Evolutionary conservation across 148 eudicot species (phyloP).

Genomic region (Salicornia ramosissima): DNA sequence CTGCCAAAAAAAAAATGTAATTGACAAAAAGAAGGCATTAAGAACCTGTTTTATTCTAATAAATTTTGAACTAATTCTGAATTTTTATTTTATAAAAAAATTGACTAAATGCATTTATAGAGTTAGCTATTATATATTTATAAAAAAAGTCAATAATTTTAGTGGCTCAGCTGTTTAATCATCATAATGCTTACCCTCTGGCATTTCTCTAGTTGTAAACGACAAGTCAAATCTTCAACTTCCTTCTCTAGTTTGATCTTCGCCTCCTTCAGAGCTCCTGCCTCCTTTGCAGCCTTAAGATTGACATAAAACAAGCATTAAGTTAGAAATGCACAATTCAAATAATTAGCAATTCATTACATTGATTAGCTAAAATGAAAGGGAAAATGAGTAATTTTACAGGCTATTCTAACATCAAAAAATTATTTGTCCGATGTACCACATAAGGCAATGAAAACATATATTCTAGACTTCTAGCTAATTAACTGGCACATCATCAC

Average conservation of each 20-base stretch:
- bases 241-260: conserved; percentile 71
- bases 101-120: too few relatives aligned
- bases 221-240: conserved; percentile 67
- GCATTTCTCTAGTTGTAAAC: conserved; percentile 68
- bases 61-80: too few relatives aligned
- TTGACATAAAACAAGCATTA: neutral
- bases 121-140: too few relatives aligned
- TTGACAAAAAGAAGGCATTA: too few relatives aligned
- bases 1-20: too few relatives aligned
- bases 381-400: neutral
- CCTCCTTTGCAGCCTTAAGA: conserved; percentile 77
- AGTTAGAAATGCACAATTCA: neutral
- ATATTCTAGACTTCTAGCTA: neutral
- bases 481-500: neutral
- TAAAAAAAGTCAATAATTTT: neutral
- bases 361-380: neutral
- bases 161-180: conserved; percentile 1
- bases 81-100: too few relatives aligned
- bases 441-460: neutral
- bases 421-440: too few relatives aligned
- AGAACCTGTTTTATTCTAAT: too few relatives aligned
- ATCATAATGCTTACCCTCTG: conserved; percentile 47
- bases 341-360: neutral
- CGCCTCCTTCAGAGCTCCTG: conserved; percentile 79
- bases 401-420: neutral